Evolutionary conservation across 2,329 filamentous ascomycete genomes (phyloP).

Genomic region (Apiospora koreana): DNA sequence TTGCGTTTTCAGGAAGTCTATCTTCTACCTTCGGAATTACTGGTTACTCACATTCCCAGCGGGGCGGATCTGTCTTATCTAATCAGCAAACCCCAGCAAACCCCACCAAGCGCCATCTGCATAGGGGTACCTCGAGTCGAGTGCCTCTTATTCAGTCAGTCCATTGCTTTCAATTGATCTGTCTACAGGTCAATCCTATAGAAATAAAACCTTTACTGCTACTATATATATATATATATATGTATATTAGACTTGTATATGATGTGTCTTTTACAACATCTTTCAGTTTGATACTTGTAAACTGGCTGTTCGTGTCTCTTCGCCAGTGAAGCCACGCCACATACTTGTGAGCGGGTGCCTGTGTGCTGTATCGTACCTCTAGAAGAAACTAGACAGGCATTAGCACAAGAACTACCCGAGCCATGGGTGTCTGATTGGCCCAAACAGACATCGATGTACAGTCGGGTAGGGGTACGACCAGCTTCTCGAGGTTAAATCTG

Average conservation of each 20-base stretch:
- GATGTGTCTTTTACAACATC: too few species aligned
- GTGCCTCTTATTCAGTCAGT: too few species aligned
- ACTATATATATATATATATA: too few species aligned
- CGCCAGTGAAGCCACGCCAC: not conserved
- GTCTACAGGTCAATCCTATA: too few species aligned
- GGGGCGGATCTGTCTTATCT: not conserved
- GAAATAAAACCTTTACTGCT: too few species aligned
- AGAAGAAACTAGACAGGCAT: constrained; percentile 5
- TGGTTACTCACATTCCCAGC: constrained; percentile 4
- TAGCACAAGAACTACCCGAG: not conserved
- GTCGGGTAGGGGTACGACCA: not conserved
- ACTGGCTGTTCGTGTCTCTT: too few species aligned
- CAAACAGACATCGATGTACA: not conserved
- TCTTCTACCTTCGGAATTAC: not conserved
- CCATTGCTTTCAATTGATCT: too few species aligned
- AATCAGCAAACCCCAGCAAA: not conserved
- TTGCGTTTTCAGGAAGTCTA: not conserved
- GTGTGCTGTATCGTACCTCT: not conserved
- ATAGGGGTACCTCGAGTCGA: too few species aligned
- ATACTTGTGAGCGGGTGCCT: not conserved
- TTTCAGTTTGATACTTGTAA: too few species aligned
- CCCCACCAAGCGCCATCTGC: not conserved
- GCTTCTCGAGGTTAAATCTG: not conserved
- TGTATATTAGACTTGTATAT: too few species aligned
- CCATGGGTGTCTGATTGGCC: not conserved